These are phyloP conservation scores for Chlorella variabilis DNA, from an alignment of 163 green algal genomes.

Conservation along the genomic window DNA sequence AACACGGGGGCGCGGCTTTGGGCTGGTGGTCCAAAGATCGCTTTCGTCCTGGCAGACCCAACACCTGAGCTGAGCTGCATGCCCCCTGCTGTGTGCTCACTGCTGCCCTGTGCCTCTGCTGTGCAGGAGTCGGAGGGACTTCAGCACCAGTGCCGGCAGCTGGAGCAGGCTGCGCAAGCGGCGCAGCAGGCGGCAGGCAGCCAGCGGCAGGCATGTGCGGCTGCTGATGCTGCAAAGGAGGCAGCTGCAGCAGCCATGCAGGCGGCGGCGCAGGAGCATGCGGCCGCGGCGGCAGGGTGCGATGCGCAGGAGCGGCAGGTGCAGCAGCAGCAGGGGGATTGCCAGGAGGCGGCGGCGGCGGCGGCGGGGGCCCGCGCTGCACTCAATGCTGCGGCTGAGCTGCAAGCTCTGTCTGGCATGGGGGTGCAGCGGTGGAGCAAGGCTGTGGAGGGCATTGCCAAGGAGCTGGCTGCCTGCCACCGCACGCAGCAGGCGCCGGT, in stretches of 20 bases:
- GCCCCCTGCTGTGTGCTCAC: too few relatives aligned
- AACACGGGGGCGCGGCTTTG: too few relatives aligned
- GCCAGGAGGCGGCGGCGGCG: neutral
- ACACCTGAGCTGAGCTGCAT: too few relatives aligned
- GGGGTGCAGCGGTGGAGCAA: constrained; percentile 31
- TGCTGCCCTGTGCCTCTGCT: neutral
- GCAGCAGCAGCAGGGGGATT: constrained; percentile 3
- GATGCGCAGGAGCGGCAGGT: neutral
- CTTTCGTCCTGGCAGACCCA: too few relatives aligned
- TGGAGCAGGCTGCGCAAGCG: neutral
- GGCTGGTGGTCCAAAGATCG: too few relatives aligned
- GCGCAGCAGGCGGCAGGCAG: neutral
- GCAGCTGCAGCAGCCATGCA: constrained; percentile 20
- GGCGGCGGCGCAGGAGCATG: constrained; percentile 14
- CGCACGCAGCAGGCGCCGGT: constrained; percentile 19
- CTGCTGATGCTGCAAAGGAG: neutral
- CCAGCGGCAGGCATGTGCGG: neutral
- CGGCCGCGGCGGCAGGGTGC: neutral
- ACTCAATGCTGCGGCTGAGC: neutral
- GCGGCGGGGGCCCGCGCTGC: constrained; percentile 21
- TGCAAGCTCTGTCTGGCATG: neutral
- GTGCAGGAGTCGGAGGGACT: constrained; percentile 15
- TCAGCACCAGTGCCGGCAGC: neutral
- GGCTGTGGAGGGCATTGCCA: constrained; percentile 25
- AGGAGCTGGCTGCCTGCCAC: constrained; percentile 30